phyloP scores from a whole-genome alignment of 805 yeast genomes.

The Cyberlindnera petersonii region DNA sequence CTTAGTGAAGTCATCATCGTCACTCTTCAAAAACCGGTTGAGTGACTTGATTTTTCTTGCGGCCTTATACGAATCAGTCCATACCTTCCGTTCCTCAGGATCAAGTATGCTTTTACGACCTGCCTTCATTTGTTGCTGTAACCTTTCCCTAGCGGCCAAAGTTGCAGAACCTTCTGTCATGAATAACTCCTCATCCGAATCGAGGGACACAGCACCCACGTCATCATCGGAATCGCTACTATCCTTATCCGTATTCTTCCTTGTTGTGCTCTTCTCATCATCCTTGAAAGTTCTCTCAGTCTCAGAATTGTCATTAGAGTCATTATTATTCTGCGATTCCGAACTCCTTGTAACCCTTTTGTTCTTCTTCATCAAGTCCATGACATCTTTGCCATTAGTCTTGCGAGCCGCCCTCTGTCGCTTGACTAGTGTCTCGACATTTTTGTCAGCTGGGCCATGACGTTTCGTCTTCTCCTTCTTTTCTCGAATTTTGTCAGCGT shows the following conservation, averaged over 20 bases:
- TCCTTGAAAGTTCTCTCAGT: no score
- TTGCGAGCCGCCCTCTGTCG: no score
- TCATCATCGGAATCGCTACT: background rate
- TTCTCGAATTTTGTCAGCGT: no score
- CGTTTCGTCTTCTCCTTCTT: no score
- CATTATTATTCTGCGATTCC: no score
- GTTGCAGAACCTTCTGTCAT: slow-evolving; percentile 4
- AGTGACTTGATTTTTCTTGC: slow-evolving; percentile 1
- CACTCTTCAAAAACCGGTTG: background rate
- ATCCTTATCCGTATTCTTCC: background rate
- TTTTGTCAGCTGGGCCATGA: no score
- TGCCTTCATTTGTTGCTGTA: background rate
- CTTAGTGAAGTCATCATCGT: slow-evolving; percentile 10
- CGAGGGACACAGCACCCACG: background rate
- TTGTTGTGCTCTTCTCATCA: background rate
- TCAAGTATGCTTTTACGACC: slow-evolving; percentile 1
- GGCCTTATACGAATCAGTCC: slow-evolving; percentile 3
- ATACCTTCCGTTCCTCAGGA: slow-evolving; percentile 4
- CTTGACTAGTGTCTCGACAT: no score
- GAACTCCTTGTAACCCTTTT: no score
- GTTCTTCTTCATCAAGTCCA: no score
- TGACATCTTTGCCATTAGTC: no score
- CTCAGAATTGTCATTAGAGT: no score
- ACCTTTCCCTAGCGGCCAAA: slow-evolving; percentile 3
- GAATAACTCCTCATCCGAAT: slow-evolving; percentile 12